Conservation (phyloP, 164 flowering plant species). For the Vitis vinifera region DNA sequence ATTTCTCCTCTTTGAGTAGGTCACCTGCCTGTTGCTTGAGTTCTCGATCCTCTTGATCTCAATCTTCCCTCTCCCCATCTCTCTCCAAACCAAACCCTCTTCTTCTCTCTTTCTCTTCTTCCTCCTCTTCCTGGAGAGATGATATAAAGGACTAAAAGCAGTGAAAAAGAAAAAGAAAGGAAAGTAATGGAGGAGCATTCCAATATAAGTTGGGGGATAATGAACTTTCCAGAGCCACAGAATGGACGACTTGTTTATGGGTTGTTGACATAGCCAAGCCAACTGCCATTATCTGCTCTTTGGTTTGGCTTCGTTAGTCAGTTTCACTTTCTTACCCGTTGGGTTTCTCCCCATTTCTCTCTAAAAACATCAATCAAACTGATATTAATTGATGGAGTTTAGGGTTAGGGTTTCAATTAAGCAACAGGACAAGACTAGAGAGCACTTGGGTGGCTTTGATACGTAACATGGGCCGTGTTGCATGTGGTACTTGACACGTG, state of each 20-base stretch:
- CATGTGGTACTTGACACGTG: background rate
- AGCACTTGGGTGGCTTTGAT: background rate
- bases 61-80: slow-evolving; percentile 85
- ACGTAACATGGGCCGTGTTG: background rate
- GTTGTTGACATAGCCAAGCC: slow-evolving; percentile 19
- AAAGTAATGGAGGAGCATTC: slow-evolving; percentile 22
- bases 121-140: slow-evolving; percentile 1
- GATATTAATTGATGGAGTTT: slow-evolving; percentile 2
- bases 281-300: slow-evolving; percentile 11
- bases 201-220: slow-evolving; percentile 30
- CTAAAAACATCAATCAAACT: background rate
- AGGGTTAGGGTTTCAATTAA: background rate
- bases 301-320: slow-evolving; percentile 11
- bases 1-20: slow-evolving; percentile 74
- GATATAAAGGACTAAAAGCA: background rate
- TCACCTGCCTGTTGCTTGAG: slow-evolving; percentile 75
- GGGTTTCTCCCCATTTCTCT: slow-evolving; percentile 14
- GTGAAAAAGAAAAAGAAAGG: slow-evolving; percentile 3
- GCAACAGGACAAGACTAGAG: background rate
- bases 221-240: slow-evolving; percentile 30
- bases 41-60: slow-evolving; percentile 92
- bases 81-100: background rate
- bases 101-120: background rate
- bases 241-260: slow-evolving; percentile 19
- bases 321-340: slow-evolving; percentile 29